Conservation (phyloP, 2,329 filamentous ascomycete species). For the Calonectria hongkongensis region DNA sequence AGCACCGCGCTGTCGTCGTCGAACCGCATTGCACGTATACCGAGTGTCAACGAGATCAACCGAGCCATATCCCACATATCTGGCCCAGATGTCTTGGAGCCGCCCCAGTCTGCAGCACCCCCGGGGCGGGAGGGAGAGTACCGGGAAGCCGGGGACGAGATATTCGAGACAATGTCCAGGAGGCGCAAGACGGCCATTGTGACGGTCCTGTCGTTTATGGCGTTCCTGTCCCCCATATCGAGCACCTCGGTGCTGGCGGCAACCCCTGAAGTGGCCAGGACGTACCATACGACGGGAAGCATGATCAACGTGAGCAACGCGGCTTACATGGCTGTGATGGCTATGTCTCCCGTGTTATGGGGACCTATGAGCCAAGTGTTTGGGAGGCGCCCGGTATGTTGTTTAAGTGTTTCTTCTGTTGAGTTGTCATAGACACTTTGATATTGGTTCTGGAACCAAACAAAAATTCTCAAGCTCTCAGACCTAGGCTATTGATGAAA, state of each 20-base stretch:
- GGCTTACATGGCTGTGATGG: slow-evolving; percentile 85
- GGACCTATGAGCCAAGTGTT: slow-evolving; percentile 82
- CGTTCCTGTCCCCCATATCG: slow-evolving; percentile 84
- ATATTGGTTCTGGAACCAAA: background rate
- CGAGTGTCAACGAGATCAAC: slow-evolving; percentile 38
- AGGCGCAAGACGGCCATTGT: slow-evolving; percentile 81
- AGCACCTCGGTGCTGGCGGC: slow-evolving; percentile 84
- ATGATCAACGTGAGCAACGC: slow-evolving; percentile 86
- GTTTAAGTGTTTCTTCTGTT: background rate
- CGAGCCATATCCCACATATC: slow-evolving; percentile 57
- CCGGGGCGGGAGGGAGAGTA: slow-evolving; percentile 44
- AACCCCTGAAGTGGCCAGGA: slow-evolving; percentile 82
- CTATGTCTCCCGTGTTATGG: slow-evolving; percentile 81
- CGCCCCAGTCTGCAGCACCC: slow-evolving; percentile 35
- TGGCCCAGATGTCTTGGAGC: slow-evolving; percentile 55
- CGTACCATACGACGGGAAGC: slow-evolving; percentile 78
- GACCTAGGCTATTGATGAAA: no score
- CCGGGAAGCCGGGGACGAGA: slow-evolving; percentile 64
- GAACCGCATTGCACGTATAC: slow-evolving; percentile 13
- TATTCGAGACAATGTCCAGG: slow-evolving; percentile 79
- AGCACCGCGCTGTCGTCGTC: slow-evolving; percentile 21
- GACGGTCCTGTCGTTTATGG: slow-evolving; percentile 81
- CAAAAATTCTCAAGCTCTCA: no score
- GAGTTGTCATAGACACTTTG: background rate
- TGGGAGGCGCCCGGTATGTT: slow-evolving; percentile 73